Evolutionary conservation across 2,329 filamentous ascomycete species (phyloP), one percentile per base, ranked within the genome.

Genomic region (Exophiala viscosa): DNA sequence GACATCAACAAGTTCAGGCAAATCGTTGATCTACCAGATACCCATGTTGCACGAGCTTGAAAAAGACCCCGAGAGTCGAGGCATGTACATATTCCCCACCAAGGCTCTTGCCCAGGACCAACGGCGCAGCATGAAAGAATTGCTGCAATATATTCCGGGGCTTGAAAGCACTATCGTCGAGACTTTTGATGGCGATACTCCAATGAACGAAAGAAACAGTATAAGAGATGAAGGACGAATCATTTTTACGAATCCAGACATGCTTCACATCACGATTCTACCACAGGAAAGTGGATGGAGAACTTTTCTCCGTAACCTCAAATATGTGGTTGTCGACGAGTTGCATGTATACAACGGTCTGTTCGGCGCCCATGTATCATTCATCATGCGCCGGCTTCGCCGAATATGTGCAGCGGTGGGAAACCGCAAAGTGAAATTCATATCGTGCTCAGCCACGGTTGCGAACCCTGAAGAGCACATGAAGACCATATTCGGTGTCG

Each of bases 81-180:
- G 93, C 2, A 90, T 99, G 85, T 97, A 96, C 67, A 96, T 99
- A 33, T 99, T 99, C 56, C 93, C 93, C 0, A 99, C 93, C 0
- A 99, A 99, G 71, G 93, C 93, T 1, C 73, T 99, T 13, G 92
- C 93, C 0, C 93, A 99, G 67, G 93, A 99, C 69, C 93, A 99
- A 69, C 84, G 86, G 62, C 81, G 90, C 61, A 96, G 90, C 61
- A 75, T 99, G 67, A 88, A 88, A 64, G 90, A 96, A 48, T 80
- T 97, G 66, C 74, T 97, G 55, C 73, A 80, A 1, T 96, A 87
- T 63, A 88, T 99, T 79, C 81, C 86, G 1, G 85, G 84, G 0
- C 70, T 97, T 17, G 84, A 90, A 65, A 78, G 88, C 38, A 75
- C 84, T 0, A 73, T 95, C 14, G 89, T 96, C 2, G 93, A 96